A percentile compares a stretch with the other conserved stretches of the same genome.
Conservation (phyloP, 352 stramenopile genomes). For the Aphanomyces astaci region DNA sequence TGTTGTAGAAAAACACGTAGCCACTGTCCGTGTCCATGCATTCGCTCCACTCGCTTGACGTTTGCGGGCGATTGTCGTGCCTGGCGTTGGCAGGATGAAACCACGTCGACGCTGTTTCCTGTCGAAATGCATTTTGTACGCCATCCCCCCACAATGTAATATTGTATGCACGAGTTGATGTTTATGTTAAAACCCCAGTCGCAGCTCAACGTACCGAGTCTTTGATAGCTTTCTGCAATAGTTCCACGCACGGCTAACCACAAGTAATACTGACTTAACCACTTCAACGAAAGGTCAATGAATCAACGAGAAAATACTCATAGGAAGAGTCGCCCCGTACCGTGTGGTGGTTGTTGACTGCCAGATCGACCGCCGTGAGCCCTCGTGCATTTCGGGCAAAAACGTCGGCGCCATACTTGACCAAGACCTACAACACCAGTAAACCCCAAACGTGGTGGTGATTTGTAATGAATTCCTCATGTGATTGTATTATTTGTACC, state of each 20-base stretch:
- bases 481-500: no score
- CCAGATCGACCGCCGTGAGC: constrained; percentile 46
- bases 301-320: neutral
- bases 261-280: no score
- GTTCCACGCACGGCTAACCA: constrained; percentile 32
- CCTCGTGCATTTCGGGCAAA: constrained; percentile 38
- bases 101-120: constrained; percentile 36
- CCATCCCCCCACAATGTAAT: no score
- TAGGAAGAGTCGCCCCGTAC: neutral
- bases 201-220: constrained; percentile 27
- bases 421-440: constrained; percentile 30
- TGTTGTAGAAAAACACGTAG: constrained; percentile 64
- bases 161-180: no score
- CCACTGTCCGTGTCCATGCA: constrained; percentile 53
- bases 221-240: constrained; percentile 37
- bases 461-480: no score
- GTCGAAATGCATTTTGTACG: no score
- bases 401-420: constrained; percentile 46
- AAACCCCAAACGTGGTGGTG: neutral
- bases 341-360: constrained; percentile 37
- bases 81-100: constrained; percentile 45
- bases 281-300: neutral
- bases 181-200: neutral
- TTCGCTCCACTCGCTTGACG: constrained; percentile 40
- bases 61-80: constrained; percentile 8